Conservation (phyloP, 225 moss, liverwort and hornwort genomes). For the Bryum argenteum region DNA sequence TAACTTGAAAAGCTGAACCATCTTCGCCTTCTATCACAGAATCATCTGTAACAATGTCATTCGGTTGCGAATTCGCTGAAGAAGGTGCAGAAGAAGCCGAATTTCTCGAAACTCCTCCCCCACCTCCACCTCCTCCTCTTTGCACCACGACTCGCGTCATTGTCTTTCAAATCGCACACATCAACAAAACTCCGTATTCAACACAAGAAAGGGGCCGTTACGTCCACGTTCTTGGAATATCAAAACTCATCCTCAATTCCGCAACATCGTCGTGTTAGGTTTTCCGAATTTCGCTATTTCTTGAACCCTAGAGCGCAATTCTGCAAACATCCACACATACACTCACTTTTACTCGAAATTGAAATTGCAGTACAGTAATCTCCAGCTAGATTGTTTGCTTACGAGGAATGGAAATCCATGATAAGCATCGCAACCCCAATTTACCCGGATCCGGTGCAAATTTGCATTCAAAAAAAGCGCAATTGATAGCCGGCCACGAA, state of each 20-base stretch:
- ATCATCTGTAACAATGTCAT: slow-evolving; percentile 29
- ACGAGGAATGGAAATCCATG: neutral
- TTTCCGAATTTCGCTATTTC: neutral
- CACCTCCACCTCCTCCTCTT: slow-evolving; percentile 51
- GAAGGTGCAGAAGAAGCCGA: slow-evolving; percentile 31
- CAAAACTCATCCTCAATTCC: slow-evolving; percentile 20
- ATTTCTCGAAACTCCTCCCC: slow-evolving; percentile 46
- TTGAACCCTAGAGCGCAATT: neutral
- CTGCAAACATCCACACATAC: neutral
- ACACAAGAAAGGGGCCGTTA: slow-evolving; percentile 30
- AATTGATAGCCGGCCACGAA: neutral
- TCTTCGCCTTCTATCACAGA: slow-evolving; percentile 28
- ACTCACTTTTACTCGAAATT: too few relatives aligned
- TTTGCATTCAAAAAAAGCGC: neutral
- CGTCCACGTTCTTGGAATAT: slow-evolving; percentile 37
- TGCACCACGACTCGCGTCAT: slow-evolving; percentile 67
- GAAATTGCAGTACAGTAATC: too few relatives aligned
- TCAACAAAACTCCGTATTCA: slow-evolving; percentile 5
- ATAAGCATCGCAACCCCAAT: neutral
- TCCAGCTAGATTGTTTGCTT: neutral
- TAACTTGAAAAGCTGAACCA: slow-evolving; percentile 28
- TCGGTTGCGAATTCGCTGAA: slow-evolving; percentile 36
- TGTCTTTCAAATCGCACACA: slow-evolving; percentile 17
- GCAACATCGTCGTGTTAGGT: slow-evolving; percentile 29
- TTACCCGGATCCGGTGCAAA: neutral